Evolutionary conservation across 148 eudicot species (phyloP).

Genomic region (Persicaria tinctoria): DNA sequence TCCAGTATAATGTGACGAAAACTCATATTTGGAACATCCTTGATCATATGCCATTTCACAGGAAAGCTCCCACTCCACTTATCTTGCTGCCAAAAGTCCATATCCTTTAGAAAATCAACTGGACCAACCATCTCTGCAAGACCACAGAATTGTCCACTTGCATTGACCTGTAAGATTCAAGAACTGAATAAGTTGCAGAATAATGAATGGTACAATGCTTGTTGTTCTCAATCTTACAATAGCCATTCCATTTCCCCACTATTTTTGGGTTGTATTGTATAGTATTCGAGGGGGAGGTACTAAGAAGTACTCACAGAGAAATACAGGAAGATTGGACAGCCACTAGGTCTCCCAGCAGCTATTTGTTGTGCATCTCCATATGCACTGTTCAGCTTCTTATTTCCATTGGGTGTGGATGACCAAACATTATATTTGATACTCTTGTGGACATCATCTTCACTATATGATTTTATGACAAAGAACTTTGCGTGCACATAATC

Average conservation of each 20-base stretch:
- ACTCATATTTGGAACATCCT: constrained; percentile 80
- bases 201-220: neutral
- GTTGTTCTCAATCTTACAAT: too few relatives aligned
- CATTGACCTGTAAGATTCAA: constrained; percentile 62
- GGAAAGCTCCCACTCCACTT: constrained; percentile 99
- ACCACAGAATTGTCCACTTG: constrained; percentile 98
- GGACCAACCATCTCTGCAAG: constrained; percentile 95
- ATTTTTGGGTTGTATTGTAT: neutral
- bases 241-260: too few relatives aligned
- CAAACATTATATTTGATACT: constrained; percentile 92
- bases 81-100: constrained; percentile 99
- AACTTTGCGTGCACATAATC: constrained; percentile 73
- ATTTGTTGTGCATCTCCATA: constrained; percentile 81
- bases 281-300: neutral
- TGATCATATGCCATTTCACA: constrained; percentile 93
- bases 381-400: constrained; percentile 77
- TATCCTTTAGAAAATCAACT: constrained; percentile 75
- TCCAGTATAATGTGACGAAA: constrained; percentile 87
- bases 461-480: constrained; percentile 90
- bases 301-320: constrained; percentile 61
- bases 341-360: constrained; percentile 58
- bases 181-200: neutral
- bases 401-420: constrained; percentile 97
- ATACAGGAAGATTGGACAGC: constrained; percentile 85
- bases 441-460: constrained; percentile 99